These are phyloP conservation scores for Chaetomiaceae sp. DNA, from an alignment of 2,329 filamentous ascomycete genomes.

Conservation along the genomic window DNA sequence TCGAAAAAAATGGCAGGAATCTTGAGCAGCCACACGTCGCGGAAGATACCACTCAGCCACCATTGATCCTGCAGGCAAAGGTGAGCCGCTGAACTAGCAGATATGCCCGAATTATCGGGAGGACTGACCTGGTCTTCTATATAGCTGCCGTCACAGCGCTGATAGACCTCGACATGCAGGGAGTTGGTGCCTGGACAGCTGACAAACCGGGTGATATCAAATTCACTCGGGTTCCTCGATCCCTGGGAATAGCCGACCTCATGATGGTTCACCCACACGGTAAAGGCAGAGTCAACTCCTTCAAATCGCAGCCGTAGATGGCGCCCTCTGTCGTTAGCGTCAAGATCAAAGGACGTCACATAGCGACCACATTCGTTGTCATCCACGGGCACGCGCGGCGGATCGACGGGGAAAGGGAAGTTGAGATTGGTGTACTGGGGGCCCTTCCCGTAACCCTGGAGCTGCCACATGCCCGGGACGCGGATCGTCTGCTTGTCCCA, in stretches of 20 bases:
- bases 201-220: slow-evolving; percentile 57
- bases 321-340: slow-evolving; percentile 37
- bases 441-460: slow-evolving; percentile 53
- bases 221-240: slow-evolving; percentile 65
- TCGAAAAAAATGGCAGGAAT: slow-evolving; percentile 52
- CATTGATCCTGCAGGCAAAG: slow-evolving; percentile 42
- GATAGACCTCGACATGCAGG: slow-evolving; percentile 63
- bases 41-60: slow-evolving; percentile 54
- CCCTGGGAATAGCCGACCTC: slow-evolving; percentile 68
- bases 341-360: slow-evolving; percentile 49
- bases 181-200: slow-evolving; percentile 42
- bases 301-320: slow-evolving; percentile 67
- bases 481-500: slow-evolving; percentile 44
- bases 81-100: neutral
- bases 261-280: slow-evolving; percentile 62
- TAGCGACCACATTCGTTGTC: slow-evolving; percentile 63
- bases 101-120: neutral
- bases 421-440: slow-evolving; percentile 59
- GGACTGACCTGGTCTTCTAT: slow-evolving; percentile 55
- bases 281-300: slow-evolving; percentile 67
- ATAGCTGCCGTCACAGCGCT: slow-evolving; percentile 65
- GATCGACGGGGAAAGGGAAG: slow-evolving; percentile 56
- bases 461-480: slow-evolving; percentile 63
- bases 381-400: slow-evolving; percentile 49
- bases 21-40: slow-evolving; percentile 54